Percentiles rank a stretch among this genome's conserved stretches.
Evolutionary conservation across 257 asterid species (phyloP).

Genomic region (Rehmannia glutinosa): DNA sequence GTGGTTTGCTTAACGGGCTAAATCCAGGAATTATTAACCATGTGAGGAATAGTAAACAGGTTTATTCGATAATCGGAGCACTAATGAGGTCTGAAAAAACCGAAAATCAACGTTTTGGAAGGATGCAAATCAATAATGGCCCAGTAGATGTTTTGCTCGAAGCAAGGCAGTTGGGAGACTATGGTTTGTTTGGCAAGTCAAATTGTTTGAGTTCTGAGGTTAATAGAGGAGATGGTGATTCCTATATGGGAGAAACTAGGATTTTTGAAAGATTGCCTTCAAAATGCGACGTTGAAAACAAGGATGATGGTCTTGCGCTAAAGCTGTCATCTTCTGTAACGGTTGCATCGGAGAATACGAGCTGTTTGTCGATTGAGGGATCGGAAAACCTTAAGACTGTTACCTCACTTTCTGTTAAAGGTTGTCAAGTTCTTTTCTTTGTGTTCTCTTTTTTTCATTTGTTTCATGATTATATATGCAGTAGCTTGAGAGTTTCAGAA

Average conservation of each 20-base stretch:
- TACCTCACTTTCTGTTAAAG: conserved; percentile 63
- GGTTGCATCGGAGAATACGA: conserved; percentile 38
- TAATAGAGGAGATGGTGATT: conserved; percentile 19
- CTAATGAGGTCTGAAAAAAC: conserved; percentile 51
- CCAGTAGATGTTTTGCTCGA: conserved; percentile 22
- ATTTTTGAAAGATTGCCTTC: conserved; percentile 23
- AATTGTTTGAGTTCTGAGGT: conserved; percentile 27
- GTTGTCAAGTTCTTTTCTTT: conserved; percentile 25
- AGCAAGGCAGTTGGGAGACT: conserved; percentile 26
- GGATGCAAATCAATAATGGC: conserved; percentile 25
- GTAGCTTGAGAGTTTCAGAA: neutral
- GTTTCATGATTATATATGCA: neutral
- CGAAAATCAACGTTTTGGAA: conserved; percentile 32
- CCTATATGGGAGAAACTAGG: conserved; percentile 26
- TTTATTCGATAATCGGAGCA: conserved; percentile 71
- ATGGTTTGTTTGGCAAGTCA: conserved; percentile 23
- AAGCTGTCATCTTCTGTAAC: conserved; percentile 43
- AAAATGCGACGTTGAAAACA: conserved; percentile 21
- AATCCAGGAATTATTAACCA: conserved; percentile 87
- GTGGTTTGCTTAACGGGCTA: conserved; percentile 74
- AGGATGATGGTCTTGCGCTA: conserved; percentile 43
- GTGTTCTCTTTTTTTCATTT: neutral
- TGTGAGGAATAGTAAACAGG: conserved; percentile 76
- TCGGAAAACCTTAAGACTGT: conserved; percentile 42
- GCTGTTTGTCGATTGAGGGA: conserved; percentile 53